phyloP scores from a whole-genome alignment of 345 rosid genomes.

The Camelina sativa region DNA sequence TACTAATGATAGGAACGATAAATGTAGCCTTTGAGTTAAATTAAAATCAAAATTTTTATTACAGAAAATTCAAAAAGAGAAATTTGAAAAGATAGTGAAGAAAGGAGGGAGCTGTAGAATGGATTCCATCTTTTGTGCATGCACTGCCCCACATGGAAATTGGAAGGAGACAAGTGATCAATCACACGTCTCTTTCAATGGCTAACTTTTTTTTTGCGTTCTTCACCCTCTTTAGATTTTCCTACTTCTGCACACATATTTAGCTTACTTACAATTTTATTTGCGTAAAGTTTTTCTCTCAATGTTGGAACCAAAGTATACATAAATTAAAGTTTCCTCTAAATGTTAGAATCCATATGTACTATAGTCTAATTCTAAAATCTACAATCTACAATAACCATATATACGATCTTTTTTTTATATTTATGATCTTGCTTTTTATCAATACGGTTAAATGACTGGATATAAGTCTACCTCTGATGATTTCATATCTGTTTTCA shows the following conservation, averaged over 20 bases:
- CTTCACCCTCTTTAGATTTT: conserved; percentile 31
- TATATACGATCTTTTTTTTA: not conserved
- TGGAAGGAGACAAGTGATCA: conserved; percentile 62
- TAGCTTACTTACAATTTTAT: conserved; percentile 28
- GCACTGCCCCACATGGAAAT: conserved; percentile 74
- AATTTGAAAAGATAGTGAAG: conserved; percentile 56
- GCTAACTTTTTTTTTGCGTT: conserved; percentile 44
- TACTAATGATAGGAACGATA: conserved; percentile 2
- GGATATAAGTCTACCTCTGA: not conserved
- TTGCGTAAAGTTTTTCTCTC: conserved; percentile 22
- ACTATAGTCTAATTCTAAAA: not conserved
- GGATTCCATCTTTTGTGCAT: conserved; percentile 78
- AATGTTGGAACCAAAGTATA: conserved; percentile 9
- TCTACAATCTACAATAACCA: not conserved
- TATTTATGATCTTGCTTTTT: not conserved
- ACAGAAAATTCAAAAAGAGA: conserved; percentile 9
- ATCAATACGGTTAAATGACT: not conserved
- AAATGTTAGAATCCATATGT: not conserved
- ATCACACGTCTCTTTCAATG: conserved; percentile 65
- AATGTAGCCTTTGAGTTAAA: not conserved
- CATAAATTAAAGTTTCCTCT: not conserved
- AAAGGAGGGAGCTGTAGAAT: conserved; percentile 50
- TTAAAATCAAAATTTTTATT: not conserved
- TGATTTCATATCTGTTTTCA: not conserved
- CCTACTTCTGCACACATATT: conserved; percentile 32